Conservation (phyloP, 441 rosid species). For the Corymbia calophylla region DNA sequence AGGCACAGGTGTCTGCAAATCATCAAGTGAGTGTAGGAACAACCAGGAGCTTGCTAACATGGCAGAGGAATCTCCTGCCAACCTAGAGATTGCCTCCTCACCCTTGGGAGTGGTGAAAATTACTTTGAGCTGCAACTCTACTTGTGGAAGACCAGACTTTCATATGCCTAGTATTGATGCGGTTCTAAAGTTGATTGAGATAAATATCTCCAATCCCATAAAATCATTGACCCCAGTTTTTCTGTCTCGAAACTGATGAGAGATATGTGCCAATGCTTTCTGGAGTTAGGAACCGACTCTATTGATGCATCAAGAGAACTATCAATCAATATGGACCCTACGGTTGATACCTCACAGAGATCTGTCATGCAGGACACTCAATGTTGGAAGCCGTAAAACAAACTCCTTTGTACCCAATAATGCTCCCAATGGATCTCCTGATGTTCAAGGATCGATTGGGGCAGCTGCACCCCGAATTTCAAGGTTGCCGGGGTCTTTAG, state of each 20-base stretch:
- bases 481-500: not conserved
- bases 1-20: conserved; percentile 14
- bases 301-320: conserved; percentile 51
- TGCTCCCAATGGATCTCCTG: conserved; percentile 9
- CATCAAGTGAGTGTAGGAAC: conserved; percentile 13
- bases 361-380: conserved; percentile 28
- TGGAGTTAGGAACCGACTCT: conserved; percentile 52
- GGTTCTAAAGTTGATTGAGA: conserved; percentile 64
- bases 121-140: conserved; percentile 55
- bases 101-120: conserved; percentile 77
- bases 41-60: conserved; percentile 21
- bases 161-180: conserved; percentile 61
- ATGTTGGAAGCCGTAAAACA: conserved; percentile 6
- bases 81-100: conserved; percentile 66
- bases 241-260: conserved; percentile 52
- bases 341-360: conserved; percentile 32
- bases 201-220: conserved; percentile 63
- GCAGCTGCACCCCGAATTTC: conserved; percentile 2
- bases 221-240: conserved; percentile 66
- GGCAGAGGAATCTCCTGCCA: conserved; percentile 25
- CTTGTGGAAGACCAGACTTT: conserved; percentile 37
- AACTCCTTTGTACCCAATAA: not conserved
- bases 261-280: conserved; percentile 50
- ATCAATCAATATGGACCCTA: conserved; percentile 21
- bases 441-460: not conserved